These are phyloP conservation scores for Iberis pinnata DNA, from an alignment of 345 rosid genomes.

Conservation along the genomic window DNA sequence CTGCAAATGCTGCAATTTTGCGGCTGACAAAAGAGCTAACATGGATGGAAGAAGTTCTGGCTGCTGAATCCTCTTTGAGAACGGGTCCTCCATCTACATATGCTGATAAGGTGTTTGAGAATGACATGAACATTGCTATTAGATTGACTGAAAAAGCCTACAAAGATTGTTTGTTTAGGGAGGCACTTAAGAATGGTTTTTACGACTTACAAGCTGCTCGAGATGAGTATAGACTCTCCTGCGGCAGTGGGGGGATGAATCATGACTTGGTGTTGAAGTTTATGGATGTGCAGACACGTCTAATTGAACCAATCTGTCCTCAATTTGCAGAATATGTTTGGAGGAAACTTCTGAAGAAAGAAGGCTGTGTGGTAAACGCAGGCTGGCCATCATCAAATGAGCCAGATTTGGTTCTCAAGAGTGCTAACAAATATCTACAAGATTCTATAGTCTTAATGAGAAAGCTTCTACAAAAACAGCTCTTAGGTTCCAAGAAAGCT, in stretches of 20 bases:
- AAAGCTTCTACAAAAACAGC: constrained; percentile 69
- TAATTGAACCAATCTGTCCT: constrained; percentile 85
- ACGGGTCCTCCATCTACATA: constrained; percentile 57
- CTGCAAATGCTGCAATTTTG: constrained; percentile 84
- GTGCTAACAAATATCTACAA: constrained; percentile 86
- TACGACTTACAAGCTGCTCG: constrained; percentile 92
- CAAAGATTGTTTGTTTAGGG: constrained; percentile 69
- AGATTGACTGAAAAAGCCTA: constrained; percentile 63
- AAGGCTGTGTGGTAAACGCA: constrained; percentile 65
- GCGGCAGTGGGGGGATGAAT: constrained; percentile 73
- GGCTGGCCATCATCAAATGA: constrained; percentile 81
- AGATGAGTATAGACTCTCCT: constrained; percentile 84
- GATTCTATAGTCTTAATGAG: constrained; percentile 71
- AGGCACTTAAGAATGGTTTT: constrained; percentile 83
- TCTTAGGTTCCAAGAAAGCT: constrained; percentile 59
- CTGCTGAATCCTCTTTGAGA: constrained; percentile 65
- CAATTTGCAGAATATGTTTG: constrained; percentile 87
- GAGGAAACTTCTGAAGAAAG: constrained; percentile 75
- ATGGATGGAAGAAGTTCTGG: constrained; percentile 83
- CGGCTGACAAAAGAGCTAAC: constrained; percentile 79
- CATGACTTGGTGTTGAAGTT: constrained; percentile 54
- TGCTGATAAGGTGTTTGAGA: constrained; percentile 82
- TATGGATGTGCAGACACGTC: constrained; percentile 90
- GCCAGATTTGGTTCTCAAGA: constrained; percentile 72
- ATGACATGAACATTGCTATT: constrained; percentile 82